Base-by-base conservation (phyloP, 495 filamentous ascomycete species). In the Eremomyces bilateralis region DNA sequence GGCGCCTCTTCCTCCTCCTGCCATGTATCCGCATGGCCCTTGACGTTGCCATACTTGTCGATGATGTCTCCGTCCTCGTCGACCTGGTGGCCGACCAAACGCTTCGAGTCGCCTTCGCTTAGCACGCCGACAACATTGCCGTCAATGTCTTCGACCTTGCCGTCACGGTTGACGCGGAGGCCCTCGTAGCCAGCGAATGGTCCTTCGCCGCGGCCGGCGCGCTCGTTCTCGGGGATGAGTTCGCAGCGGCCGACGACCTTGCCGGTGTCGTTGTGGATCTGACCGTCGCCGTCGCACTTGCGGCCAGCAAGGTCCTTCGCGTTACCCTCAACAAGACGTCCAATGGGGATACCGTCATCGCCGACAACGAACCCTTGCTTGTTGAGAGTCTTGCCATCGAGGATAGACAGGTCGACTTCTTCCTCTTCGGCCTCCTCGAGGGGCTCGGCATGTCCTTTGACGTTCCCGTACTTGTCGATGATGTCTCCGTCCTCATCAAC, bases 401-500 rank as follows among this genome's bases (percentile, higher is more conserved):
- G 59, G 15, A 68, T 54, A 0, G 72, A 75, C 20, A 75, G 60
- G 49, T 90, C 55, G 3, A 46, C 39, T 18, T 31, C 25, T 32
- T 51, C 75, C 22, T 50, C 54, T 42, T 67, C 68, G 20, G 58
- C 56, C 20, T 58, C 58, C 22, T 59, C 62, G 13, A 61, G 62
- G 12, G 63, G 64, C 43, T 74, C 69, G 22, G 67, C 69, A 21
- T 67, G 62, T 16, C 66, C 70, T 48, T 56, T 56, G 30, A 74
- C 65, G 46, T 82, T 84, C 27, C 81, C 81, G 33, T 67, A 68
- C 44, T 69, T 73, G 50, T 85, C 81, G 21, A 82, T 56, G 40
- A 91, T 76, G 38, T 88, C 80, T 8, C 81, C 81, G 46, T 91
- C 81, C 22, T 76, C 63, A 44, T 88, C 81, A 29, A 88, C 78